These are phyloP conservation scores for Sporothrix globosa DNA, from an alignment of 2,329 filamentous ascomycete genomes.

Conservation along the genomic window DNA sequence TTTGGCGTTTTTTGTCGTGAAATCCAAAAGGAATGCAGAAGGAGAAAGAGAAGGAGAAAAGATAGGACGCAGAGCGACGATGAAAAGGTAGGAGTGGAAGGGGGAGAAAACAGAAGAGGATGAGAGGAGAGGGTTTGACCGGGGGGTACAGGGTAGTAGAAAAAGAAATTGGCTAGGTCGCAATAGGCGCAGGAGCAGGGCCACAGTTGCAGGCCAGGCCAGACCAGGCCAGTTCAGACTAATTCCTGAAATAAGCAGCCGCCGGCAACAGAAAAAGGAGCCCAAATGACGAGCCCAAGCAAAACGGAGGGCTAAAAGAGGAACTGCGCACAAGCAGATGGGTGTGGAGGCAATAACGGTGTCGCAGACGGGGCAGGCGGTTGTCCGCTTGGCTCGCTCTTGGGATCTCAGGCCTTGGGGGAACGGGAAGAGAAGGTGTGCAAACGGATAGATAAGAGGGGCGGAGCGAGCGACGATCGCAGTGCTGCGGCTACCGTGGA, in stretches of 20 bases:
- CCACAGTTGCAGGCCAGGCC: constrained; percentile 15
- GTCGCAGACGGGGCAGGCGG: constrained; percentile 23
- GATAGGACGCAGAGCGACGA: constrained; percentile 10
- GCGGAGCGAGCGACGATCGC: neutral
- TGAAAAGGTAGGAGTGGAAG: constrained; percentile 8
- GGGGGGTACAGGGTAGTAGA: constrained; percentile 26
- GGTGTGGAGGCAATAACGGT: constrained; percentile 25
- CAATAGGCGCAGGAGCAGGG: constrained; percentile 22
- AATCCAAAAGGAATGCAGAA: constrained; percentile 15
- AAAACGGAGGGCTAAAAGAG: constrained; percentile 21
- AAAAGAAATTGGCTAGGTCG: constrained; percentile 28
- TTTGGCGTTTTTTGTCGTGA: constrained; percentile 18
- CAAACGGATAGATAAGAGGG: constrained; percentile 17
- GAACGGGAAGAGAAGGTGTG: constrained; percentile 1
- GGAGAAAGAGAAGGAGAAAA: constrained; percentile 6
- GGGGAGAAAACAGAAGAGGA: constrained; percentile 15
- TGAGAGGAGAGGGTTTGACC: constrained; percentile 1
- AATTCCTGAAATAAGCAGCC: constrained; percentile 17
- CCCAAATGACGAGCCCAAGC: constrained; percentile 1
- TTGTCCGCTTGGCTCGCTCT: constrained; percentile 10
- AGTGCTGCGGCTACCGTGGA: neutral
- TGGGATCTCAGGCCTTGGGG: constrained; percentile 18
- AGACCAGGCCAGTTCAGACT: constrained; percentile 6
- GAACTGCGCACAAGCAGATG: constrained; percentile 6
- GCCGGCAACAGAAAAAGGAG: constrained; percentile 3